Evolutionary conservation across 2,329 filamentous ascomycete genomes (phyloP), one percentile per base, ranked within the genome.

Genomic region (Sporothrix sp.): DNA sequence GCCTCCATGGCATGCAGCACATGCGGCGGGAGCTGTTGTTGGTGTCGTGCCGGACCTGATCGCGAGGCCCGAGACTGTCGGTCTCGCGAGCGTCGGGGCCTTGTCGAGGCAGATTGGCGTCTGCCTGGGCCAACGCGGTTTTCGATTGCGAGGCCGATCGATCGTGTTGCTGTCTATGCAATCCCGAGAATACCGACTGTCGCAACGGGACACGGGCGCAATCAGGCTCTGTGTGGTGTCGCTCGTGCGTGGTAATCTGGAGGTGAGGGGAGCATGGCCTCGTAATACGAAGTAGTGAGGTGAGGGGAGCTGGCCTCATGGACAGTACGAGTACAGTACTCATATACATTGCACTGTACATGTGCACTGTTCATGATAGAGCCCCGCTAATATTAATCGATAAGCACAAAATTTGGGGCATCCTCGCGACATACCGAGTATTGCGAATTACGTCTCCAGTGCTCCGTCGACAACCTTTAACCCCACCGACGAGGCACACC

Each of bases 1-100:
- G 93, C 91, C 79, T 97, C 91, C 91, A 97, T 86, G 58, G 32
- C 38, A 13, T 13, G 21, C n/a, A 30, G 21, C 25, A 23, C 16
- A 32, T 11, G 33, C 13, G 20, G 11, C n/a, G 11, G 13, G 7
- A 32, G n/a, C 20, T 11, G 18, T 7, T 18, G 14, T 35, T 7
- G 21, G 13, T 8, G 50, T 16, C 13, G 30, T 14, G 10, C 16
- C 36, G 9, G 21, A 21, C 25, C 11, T 10, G 36, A 35, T 35
- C 14, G 23, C 11, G 16, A 27, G 14, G 38, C 16, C n/a, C 38
- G 30, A 23, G 21, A 21, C 13, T 28, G 38, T 40, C 38, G 16
- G 30, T 33, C 25, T 30, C 7, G 28, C n/a, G 33, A 9, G 18
- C 16, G 8, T 30, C 3, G 14, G 16, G 13, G 23, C 28, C 18